Evolutionary conservation across 176 grass and related monocot species (phyloP), one percentile per base, ranked within the genome.

Genomic region (Eremochloa ophiuroides): DNA sequence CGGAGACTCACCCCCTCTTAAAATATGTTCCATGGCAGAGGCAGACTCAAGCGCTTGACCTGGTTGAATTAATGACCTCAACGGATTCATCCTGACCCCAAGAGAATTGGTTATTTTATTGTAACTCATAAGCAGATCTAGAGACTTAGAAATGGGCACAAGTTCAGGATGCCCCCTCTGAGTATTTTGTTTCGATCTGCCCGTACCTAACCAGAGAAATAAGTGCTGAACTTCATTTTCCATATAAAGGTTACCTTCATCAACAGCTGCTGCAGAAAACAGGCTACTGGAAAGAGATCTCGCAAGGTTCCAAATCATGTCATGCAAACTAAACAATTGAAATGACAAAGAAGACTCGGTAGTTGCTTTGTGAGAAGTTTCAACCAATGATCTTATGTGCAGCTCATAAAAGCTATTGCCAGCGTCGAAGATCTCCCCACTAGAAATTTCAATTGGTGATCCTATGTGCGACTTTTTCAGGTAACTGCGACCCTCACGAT

Each of bases 221-320:
- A 77, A 62, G 56, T 62, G 75, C 1, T 41, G 38, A 43, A 62
- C 58, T 22, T 44, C 40, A 43, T 77, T 62, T 43, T 18, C 2
- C 56, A 62, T 3, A 15, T 62, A 17, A 75, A 75, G 11, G n/a
- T 3, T 44, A 43, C 37, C 35, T 62, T 62, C 75, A 7, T 62
- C 23, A 7, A 4, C 25, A 43, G 25, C 14, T 22, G 4, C 29
- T 43, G 17, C 56, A 77, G 38, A 62, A 42, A 62, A 15, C 8
- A 62, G 0, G 23, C 5, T 0, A 10, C 4, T 77, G 26, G 75
- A 77, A 16, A 77, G 26, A 44, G 66, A 88, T 38, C 73, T 85
- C 1, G 86, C 90, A 42, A 88, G 67, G 34, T 92, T 86, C 82
- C 82, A 80, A 44, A 83, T 58, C 34, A 86, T 63, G 63, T 92